Evolutionary conservation across 495 filamentous ascomycete genomes (phyloP), one percentile per base, ranked within the genome.

Genomic region (Neurospora sp.): DNA sequence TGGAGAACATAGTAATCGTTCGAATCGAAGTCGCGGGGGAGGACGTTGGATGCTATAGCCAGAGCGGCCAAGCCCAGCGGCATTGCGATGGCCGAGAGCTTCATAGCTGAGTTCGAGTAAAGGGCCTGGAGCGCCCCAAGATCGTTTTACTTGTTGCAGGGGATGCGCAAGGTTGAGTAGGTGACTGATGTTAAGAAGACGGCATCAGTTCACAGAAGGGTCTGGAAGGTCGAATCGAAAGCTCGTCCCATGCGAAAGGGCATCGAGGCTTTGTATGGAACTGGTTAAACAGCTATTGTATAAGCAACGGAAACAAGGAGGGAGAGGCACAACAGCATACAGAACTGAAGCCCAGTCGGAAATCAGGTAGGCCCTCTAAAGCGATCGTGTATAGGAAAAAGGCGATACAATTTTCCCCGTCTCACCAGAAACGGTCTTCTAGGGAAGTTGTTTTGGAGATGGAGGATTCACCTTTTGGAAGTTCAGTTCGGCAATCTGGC

Each of bases 1-100:
- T 96, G 92, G 69, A 98, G 85, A 69, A 94, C 94, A 80, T 97
- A 97, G 82, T 94, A 97, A 78, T 98, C 93, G 82, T 91, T 91
- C 7, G 89, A 86, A 12, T 91, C 88, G 80, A 91, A 90, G 75
- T 92, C 84, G 37, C 79, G 78, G 16, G 76, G 79, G 42, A 74
- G 69, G 40, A 80, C 61, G 12, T 74, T 69, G 11, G 79, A 69
- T 10, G 77, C 76, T 76, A 93, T 76, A 76, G 76, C 80, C 73
- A 77, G 81, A 72, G 76, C 79, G 69, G 83, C 79, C 9, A 86
- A 78, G 72, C 84, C 81, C 73, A 85, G 81, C 68, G 87, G 46
- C 42, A 76, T 40, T 8, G 78, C 69, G 42, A 72, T 61, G 4
- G 80, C 73, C 69, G 79, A 73, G 70, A 84, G 70, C 78, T 83